Conservation (phyloP, 805 yeast species). For the Kurtzmaniella cleridarum region DNA sequence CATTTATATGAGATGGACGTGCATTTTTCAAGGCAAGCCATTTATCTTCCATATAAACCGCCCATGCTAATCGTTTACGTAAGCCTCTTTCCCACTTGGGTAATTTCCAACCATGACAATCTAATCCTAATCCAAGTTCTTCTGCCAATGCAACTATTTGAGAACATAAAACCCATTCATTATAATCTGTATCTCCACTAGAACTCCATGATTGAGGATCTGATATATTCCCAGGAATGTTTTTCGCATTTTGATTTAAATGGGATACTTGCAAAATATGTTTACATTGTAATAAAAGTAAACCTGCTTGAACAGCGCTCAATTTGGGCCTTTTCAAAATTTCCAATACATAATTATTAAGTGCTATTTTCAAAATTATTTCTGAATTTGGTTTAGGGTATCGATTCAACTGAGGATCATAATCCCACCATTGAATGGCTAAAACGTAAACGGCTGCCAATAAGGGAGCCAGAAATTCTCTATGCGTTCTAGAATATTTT, state of each 20-base stretch:
- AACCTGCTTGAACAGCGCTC: slow-evolving; percentile 88
- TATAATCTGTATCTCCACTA: slow-evolving; percentile 37
- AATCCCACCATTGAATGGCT: slow-evolving; percentile 94
- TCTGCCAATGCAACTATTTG: slow-evolving; percentile 86
- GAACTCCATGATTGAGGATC: slow-evolving; percentile 5
- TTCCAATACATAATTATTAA: slow-evolving; percentile 69
- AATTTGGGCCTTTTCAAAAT: slow-evolving; percentile 82
- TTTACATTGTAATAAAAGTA: slow-evolving; percentile 66
- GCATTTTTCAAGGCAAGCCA: slow-evolving; percentile 83
- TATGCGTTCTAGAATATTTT: slow-evolving; percentile 82
- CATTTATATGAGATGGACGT: slow-evolving; percentile 75
- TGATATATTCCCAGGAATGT: slow-evolving; percentile 6
- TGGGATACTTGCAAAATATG: slow-evolving; percentile 23
- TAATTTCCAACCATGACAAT: slow-evolving; percentile 84
- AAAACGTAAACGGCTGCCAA: slow-evolving; percentile 85
- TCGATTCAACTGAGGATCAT: slow-evolving; percentile 69
- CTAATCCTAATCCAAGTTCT: slow-evolving; percentile 86
- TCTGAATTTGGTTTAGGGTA: slow-evolving; percentile 75
- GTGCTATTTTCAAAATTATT: slow-evolving; percentile 37
- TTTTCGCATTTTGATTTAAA: slow-evolving; percentile 4
- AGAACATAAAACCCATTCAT: slow-evolving; percentile 81
- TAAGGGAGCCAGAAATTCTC: slow-evolving; percentile 87
- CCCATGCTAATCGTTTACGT: slow-evolving; percentile 90
- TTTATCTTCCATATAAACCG: slow-evolving; percentile 85
- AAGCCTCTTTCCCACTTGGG: slow-evolving; percentile 95